These are phyloP conservation scores for Blepharisma undulans DNA, from an alignment of 169 alveolate species.

Conservation along the genomic window DNA sequence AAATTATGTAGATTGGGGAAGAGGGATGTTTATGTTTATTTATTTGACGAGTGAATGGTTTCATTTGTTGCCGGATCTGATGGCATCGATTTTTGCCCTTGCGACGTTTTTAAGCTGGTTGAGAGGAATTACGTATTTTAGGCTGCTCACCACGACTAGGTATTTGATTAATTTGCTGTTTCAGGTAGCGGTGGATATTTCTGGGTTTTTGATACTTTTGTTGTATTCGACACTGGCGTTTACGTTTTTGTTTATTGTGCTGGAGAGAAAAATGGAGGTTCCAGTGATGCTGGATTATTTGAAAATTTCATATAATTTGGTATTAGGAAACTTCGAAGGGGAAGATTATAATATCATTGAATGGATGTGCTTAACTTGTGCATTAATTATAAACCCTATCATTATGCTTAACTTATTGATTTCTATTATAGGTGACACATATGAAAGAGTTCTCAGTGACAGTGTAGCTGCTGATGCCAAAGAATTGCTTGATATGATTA, in stretches of 20 bases:
- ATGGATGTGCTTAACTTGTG: background rate
- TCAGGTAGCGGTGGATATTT: background rate
- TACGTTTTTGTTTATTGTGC: constrained; percentile 5
- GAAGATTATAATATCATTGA: background rate
- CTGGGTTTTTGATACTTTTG: constrained; percentile 12
- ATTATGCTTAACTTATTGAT: constrained; percentile 33
- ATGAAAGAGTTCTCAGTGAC: constrained; percentile 5
- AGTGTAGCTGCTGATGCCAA: constrained; percentile 11
- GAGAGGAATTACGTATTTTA: constrained; percentile 38
- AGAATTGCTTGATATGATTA: constrained; percentile 2
- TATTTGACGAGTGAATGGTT: background rate
- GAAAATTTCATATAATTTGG: constrained; percentile 14
- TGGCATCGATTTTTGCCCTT: background rate
- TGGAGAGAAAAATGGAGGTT: background rate
- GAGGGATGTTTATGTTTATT: background rate
- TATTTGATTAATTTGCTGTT: constrained; percentile 10
- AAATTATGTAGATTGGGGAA: constrained; percentile 8
- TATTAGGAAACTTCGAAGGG: constrained; percentile 31
- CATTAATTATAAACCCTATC: background rate
- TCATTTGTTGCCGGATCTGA: background rate
- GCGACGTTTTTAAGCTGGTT: background rate
- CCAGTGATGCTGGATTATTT: background rate
- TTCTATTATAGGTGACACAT: constrained; percentile 24
- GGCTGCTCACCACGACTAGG: constrained; percentile 8
- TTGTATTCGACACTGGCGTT: background rate